phyloP scores from a whole-genome alignment of 2,329 filamentous ascomycete genomes.

The Dothiorella sarmentorum region DNA sequence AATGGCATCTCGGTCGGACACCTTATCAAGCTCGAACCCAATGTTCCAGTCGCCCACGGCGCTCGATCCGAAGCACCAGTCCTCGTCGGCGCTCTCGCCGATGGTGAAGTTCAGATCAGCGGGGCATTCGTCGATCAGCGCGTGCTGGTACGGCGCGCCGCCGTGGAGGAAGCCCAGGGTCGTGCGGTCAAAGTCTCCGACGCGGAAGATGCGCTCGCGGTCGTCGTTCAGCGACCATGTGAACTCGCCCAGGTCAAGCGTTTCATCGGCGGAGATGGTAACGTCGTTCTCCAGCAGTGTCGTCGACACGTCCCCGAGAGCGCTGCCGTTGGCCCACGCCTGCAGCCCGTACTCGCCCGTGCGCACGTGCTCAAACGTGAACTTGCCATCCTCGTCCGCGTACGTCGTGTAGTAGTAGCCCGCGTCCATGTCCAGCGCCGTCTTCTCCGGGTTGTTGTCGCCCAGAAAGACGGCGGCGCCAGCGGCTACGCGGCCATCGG shows the following conservation, averaged over 20 bases:
- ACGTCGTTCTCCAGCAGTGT: conserved; percentile 43
- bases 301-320: conserved; percentile 45
- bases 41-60: conserved; percentile 33
- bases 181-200: conserved; percentile 49
- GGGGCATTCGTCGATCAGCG: conserved; percentile 43
- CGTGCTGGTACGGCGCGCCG: conserved; percentile 46
- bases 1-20: conserved; percentile 23
- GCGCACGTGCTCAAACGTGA: conserved; percentile 45
- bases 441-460: conserved; percentile 45
- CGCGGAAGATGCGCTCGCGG: conserved; percentile 46
- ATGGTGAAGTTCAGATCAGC: conserved; percentile 46
- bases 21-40: conserved; percentile 28
- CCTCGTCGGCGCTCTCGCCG: conserved; percentile 38
- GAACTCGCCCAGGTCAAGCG: neutral
- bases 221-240: conserved; percentile 2
- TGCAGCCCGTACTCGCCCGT: conserved; percentile 47
- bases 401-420: conserved; percentile 49
- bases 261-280: conserved; percentile 31
- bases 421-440: conserved; percentile 47
- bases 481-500: conserved; percentile 48
- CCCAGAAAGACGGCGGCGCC: conserved; percentile 51
- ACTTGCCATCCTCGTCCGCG: conserved; percentile 43
- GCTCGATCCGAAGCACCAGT: conserved; percentile 52
- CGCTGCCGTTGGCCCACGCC: conserved; percentile 49
- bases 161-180: conserved; percentile 45